Conservation (phyloP, 306 rosid genomes). For the Boehmeria nivea region DNA sequence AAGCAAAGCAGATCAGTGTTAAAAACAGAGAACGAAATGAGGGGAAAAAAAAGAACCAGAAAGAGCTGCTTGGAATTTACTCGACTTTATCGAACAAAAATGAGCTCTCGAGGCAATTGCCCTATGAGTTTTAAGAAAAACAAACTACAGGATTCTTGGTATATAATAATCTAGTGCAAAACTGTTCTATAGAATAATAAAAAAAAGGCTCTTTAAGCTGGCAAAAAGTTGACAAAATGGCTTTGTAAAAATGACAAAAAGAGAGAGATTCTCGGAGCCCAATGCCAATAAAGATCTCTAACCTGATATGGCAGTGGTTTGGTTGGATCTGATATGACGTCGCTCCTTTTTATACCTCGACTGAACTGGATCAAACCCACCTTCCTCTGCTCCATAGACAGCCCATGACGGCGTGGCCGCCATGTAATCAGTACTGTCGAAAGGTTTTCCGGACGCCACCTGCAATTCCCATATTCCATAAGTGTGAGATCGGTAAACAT, state of each 20-base stretch:
- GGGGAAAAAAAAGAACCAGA: no score
- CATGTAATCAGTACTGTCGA: constrained; percentile 78
- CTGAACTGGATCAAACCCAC: constrained; percentile 91
- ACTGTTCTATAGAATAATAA: not conserved
- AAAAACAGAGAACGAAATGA: no score
- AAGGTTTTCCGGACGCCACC: constrained; percentile 82
- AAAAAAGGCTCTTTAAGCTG: not conserved
- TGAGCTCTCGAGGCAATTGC: not conserved
- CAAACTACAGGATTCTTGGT: constrained; percentile 1
- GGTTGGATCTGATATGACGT: constrained; percentile 61
- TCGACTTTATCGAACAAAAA: not conserved
- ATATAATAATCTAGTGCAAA: constrained; percentile 1
- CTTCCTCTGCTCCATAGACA: constrained; percentile 81
- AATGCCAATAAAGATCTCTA: constrained; percentile 16
- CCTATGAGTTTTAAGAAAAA: not conserved
- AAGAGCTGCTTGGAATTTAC: no score
- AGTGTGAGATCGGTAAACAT: not conserved
- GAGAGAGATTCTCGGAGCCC: constrained; percentile 3
- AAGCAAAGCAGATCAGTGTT: no score
- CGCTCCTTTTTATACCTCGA: constrained; percentile 78
- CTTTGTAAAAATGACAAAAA: not conserved
- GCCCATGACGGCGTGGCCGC: constrained; percentile 93
- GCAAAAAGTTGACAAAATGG: no score
- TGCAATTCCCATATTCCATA: constrained; percentile 37
- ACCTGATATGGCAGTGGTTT: constrained; percentile 37